A percentile compares a stretch with the other conserved stretches of the same genome.
Evolutionary conservation across 768 basidiomycete species (phyloP).

Genomic region (Amanita phalloides): DNA sequence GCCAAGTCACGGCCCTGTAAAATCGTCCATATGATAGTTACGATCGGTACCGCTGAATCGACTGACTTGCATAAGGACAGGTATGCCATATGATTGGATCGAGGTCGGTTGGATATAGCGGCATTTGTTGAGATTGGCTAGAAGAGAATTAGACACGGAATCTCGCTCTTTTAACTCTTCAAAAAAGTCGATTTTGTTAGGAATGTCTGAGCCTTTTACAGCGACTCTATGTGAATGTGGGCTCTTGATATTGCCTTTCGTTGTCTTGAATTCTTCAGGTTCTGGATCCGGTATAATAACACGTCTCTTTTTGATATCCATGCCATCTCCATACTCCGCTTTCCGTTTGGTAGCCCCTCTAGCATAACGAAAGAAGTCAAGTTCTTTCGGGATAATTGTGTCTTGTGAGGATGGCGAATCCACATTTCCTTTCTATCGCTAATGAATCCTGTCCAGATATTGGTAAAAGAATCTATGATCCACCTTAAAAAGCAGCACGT

Average conservation of each 20-base stretch:
- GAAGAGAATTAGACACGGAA: constrained; percentile 43
- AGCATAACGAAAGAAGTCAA: constrained; percentile 91
- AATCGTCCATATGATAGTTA: constrained; percentile 3
- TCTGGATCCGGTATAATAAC: constrained; percentile 13
- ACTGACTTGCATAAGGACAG: constrained; percentile 69
- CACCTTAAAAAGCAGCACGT: constrained; percentile 65
- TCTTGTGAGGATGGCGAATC: constrained; percentile 12
- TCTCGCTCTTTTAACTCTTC: constrained; percentile 47
- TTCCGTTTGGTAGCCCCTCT: constrained; percentile 38
- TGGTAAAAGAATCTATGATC: constrained; percentile 10
- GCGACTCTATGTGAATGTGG: constrained; percentile 51
- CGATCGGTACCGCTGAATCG: not conserved
- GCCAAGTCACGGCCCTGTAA: constrained; percentile 71
- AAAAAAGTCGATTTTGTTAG: constrained; percentile 48
- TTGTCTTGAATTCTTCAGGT: not conserved
- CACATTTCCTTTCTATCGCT: constrained; percentile 11
- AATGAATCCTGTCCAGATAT: not conserved
- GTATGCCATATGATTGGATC: constrained; percentile 72
- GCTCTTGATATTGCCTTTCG: not conserved
- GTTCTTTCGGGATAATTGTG: constrained; percentile 55
- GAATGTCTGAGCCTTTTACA: constrained; percentile 64
- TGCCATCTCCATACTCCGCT: constrained; percentile 27
- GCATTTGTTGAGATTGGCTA: constrained; percentile 51
- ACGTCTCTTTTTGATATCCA: constrained; percentile 23
- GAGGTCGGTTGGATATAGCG: constrained; percentile 65